Percentiles rank a stretch among this genome's conserved stretches.
Conservation (phyloP, 2,329 filamentous ascomycete species). For the Ascomycota sp. region DNA sequence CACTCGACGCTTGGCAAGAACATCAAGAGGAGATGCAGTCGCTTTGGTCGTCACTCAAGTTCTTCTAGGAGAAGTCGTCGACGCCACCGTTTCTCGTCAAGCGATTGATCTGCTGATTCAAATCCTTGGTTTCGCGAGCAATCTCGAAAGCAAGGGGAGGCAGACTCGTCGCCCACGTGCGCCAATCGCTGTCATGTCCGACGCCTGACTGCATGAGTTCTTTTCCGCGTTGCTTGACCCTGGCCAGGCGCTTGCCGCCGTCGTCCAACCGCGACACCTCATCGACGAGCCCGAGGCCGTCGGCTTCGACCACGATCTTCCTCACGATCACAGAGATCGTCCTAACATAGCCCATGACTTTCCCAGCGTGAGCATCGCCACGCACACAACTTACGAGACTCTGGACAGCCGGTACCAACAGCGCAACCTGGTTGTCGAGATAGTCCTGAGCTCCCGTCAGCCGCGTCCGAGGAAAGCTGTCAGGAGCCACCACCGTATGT, state of each 20-base stretch:
- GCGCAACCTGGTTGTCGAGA: conserved; percentile 63
- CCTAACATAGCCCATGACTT: conserved; percentile 48
- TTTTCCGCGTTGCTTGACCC: conserved; percentile 39
- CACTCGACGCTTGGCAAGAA: too few relatives aligned
- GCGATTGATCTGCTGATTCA: conserved; percentile 25
- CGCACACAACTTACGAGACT: conserved; percentile 57
- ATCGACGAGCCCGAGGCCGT: conserved; percentile 30
- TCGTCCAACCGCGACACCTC: conserved; percentile 35
- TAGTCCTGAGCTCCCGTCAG: conserved; percentile 33
- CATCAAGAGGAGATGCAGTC: too few relatives aligned
- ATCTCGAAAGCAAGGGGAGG: conserved; percentile 78
- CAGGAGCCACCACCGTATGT: conserved; percentile 4
- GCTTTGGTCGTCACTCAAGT: background rate
- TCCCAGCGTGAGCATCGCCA: conserved; percentile 37
- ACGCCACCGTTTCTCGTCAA: conserved; percentile 11
- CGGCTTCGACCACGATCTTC: conserved; percentile 47
- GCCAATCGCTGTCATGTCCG: conserved; percentile 31
- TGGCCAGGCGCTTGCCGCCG: conserved; percentile 44
- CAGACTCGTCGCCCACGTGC: conserved; percentile 46
- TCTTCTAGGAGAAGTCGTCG: conserved; percentile 26
- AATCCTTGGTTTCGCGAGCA: conserved; percentile 61
- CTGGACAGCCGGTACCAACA: conserved; percentile 63
- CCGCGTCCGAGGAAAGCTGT: conserved; percentile 1
- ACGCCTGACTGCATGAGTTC: conserved; percentile 32
- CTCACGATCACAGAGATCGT: conserved; percentile 52